Evolutionary conservation across 176 grass and related monocot genomes (phyloP), one percentile per base, ranked within the genome.

Genomic region (Phragmites australis): DNA sequence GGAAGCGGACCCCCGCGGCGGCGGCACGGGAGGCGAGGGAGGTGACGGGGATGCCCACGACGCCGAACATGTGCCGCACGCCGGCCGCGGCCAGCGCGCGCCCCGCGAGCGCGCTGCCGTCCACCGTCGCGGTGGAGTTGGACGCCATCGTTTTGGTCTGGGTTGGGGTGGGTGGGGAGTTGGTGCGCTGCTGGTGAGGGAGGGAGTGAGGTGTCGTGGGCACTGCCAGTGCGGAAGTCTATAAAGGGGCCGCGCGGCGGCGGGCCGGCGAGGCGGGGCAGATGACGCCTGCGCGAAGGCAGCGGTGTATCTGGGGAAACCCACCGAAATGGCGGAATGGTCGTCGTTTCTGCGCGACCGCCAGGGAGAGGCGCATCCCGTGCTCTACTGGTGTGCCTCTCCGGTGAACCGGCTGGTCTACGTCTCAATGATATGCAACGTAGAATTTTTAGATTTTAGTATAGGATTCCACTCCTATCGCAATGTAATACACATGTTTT

Each of bases 11-110:
- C n/a, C 88, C 90, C 0, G 86, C 86, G 2, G 90, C 92, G 0
- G 88, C 90, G 5, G 90, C 90, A 39, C 90, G 95, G 53, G 88
- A 94, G 18, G 88, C 92, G 12, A 98, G 88, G 6, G 92, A 79
- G n/a, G 95, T 98, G 54, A 98, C 90, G 0, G 95, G 95, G 77
- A 98, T 98, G 12, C 92, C 96, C 11, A 98, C 96, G 17, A 98
- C 96, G 37, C 92, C 90, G 82, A 98, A 98, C 92, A 98, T 94
- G 90, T 94, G 86, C 9, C 64, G 83, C 42, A 84, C 82, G 21
- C 92, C 95, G 6, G 88, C 92, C 6, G 65, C 88, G 11, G 83
- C 90, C 45, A 98, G 81, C 27, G 90, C 82, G 1, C 76, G 90
- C 19, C 85, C 96, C 22, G 72, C 90, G 2, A 98, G 41, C 13